Evolutionary conservation across 306 rosid genomes (phyloP), one percentile per base, ranked within the genome.

Genomic region (Hylodesmum podocarpum): DNA sequence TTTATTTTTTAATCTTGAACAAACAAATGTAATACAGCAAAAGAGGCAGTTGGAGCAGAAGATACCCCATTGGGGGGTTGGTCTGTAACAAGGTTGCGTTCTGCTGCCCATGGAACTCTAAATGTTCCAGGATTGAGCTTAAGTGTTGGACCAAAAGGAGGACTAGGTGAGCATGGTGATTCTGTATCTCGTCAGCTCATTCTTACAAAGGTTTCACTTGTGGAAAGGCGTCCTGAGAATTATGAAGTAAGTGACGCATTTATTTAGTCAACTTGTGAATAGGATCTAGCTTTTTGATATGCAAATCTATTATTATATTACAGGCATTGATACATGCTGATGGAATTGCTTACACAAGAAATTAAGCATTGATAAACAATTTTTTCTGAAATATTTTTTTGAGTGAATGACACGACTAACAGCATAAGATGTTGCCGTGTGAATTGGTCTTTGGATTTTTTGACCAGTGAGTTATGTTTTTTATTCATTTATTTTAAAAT

Each of bases 151-250:
- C 99, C 96, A 61, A 96, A 88, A 86, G 99, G 98, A 75, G 99
- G 98, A 77, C 97, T 96, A 72, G 99, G 99, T 74, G 99, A 96
- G 80, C 92, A 92, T 73, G 99, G 99, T 72, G 99, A 96, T 82
- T 88, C 98, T 10, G 98, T 92, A 73, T 89, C 92, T 82, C 94
- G 99, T 73, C 99, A 96, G 82, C 97, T 96, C 76, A 89, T 96
- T 88, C 98, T 96, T 66, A 92, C 99, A 44, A 96, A 91, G 85
- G 87, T 84, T 78, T 96, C 99, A 40, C 89, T 96, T 75, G 98
- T 91, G 63, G 99, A 96, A 87, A 96, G 99, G 86, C 99, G 97
- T 54, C 99, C 98, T 15, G 94, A 96, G 81, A 96, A 96, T 89
- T 96, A 96, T 67, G 99, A 96, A 96, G 99, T 96, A 91, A 88